Percentiles rank a stretch among this genome's conserved stretches.
Conservation (phyloP, 495 filamentous ascomycete species). For the Jackrogersella multiformis region DNA sequence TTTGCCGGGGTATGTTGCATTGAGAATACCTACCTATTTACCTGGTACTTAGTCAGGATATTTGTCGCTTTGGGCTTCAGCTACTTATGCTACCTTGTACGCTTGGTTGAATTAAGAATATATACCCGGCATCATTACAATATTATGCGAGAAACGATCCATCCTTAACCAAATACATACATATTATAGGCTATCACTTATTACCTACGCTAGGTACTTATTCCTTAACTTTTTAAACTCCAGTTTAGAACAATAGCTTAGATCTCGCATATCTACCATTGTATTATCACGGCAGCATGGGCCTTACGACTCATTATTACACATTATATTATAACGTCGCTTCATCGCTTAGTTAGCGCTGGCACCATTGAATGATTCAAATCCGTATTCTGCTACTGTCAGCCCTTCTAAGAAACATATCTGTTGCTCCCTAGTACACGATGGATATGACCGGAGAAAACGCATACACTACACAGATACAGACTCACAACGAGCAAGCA, state of each 20-base stretch:
- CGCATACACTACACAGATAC: no score
- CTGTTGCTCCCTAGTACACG: constrained; percentile 8
- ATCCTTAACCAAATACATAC: not conserved
- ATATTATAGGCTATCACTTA: not conserved
- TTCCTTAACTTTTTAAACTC: no score
- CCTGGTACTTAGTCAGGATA: no score
- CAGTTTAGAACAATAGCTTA: not conserved
- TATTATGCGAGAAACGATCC: constrained; percentile 6
- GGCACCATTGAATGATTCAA: not conserved
- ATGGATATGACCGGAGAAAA: not conserved
- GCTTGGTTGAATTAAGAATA: constrained; percentile 33
- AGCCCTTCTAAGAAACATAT: not conserved
- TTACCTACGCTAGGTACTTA: no score
- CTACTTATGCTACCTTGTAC: no score
- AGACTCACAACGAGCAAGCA: not conserved
- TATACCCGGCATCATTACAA: constrained; percentile 28
- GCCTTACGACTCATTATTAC: not conserved
- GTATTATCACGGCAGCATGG: not conserved
- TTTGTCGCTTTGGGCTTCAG: constrained; percentile 24
- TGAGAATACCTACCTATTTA: constrained; percentile 16
- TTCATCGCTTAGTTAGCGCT: not conserved
- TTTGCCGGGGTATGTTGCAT: constrained; percentile 32
- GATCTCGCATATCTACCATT: constrained; percentile 1
- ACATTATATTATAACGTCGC: constrained; percentile 9
- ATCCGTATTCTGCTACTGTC: no score